Percentiles rank a stretch among this genome's conserved stretches.
Conservation (phyloP, 2,329 filamentous ascomycete species). For the Calonectria pteridis region DNA sequence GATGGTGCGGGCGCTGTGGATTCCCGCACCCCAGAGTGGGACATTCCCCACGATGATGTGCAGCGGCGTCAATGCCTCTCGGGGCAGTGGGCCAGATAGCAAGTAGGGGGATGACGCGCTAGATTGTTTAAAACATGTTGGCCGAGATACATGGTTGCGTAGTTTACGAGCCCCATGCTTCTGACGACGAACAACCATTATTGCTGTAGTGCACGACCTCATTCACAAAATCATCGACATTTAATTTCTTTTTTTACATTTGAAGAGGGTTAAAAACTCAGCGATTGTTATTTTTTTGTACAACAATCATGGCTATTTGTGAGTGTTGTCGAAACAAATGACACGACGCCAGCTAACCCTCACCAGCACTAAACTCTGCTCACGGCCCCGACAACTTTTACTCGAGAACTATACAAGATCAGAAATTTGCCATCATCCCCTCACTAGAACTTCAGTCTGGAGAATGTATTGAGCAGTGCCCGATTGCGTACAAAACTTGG, state of each 20-base stretch:
- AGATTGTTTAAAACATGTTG: not conserved
- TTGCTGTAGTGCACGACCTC: not conserved
- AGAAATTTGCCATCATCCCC: constrained; percentile 13
- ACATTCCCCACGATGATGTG: not conserved
- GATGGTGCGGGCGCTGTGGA: not conserved
- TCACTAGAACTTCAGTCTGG: constrained; percentile 5
- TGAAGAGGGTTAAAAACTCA: not conserved
- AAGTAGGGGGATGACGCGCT: too few relatives aligned
- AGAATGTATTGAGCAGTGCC: not conserved
- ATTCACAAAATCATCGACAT: not conserved
- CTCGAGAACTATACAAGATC: not conserved
- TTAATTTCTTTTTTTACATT: too few relatives aligned
- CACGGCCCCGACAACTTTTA: not conserved
- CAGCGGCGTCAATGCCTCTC: not conserved
- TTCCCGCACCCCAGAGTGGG: not conserved
- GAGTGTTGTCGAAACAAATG: not conserved
- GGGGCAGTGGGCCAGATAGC: not conserved
- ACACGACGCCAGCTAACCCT: not conserved
- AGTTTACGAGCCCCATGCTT: not conserved
- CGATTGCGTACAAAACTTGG: constrained; percentile 22
- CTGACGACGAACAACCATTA: not conserved
- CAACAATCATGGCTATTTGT: not conserved
- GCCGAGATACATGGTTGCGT: not conserved
- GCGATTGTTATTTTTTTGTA: not conserved
- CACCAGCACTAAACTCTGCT: not conserved